Conservation (phyloP, 2,329 filamentous ascomycete species). For the Cladophialophora exuberans region DNA sequence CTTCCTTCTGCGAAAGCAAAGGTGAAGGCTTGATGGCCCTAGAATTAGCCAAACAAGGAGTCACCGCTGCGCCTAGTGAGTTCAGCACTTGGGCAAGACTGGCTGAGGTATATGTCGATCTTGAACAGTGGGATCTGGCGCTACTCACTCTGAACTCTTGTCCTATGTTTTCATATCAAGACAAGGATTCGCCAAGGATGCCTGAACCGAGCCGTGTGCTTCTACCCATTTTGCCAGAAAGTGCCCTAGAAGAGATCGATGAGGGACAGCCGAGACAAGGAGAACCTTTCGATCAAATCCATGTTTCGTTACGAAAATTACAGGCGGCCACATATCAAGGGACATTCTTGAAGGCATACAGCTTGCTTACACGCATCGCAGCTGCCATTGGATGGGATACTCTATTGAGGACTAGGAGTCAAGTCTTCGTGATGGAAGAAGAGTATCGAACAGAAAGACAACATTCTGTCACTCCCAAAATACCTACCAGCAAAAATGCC, state of each 20-base stretch:
- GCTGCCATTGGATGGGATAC: slow-evolving; percentile 98
- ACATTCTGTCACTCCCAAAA: slow-evolving; percentile 53
- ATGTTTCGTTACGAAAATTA: slow-evolving; percentile 81
- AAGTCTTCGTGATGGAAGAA: slow-evolving; percentile 99
- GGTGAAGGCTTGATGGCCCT: slow-evolving; percentile 84
- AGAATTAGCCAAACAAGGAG: slow-evolving; percentile 90
- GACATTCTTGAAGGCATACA: slow-evolving; percentile 94
- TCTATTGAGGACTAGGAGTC: slow-evolving; percentile 88
- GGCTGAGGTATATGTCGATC: slow-evolving; percentile 88
- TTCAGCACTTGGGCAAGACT: slow-evolving; percentile 96
- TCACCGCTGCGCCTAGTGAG: slow-evolving; percentile 92
- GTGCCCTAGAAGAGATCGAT: slow-evolving; percentile 92
- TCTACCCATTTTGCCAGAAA: slow-evolving; percentile 85
- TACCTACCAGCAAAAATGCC: slow-evolving; percentile 66
- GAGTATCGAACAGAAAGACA: slow-evolving; percentile 83
- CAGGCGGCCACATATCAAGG: slow-evolving; percentile 90
- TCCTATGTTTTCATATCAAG: slow-evolving; percentile 99
- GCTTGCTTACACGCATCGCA: slow-evolving; percentile 91
- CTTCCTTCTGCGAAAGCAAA: slow-evolving; percentile 87
- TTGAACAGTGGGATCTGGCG: slow-evolving; percentile 96
- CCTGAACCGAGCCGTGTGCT: slow-evolving; percentile 87
- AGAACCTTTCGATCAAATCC: slow-evolving; percentile 80
- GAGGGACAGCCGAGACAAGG: slow-evolving; percentile 75
- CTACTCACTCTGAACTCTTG: slow-evolving; percentile 96
- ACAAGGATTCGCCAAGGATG: slow-evolving; percentile 94